These are phyloP conservation scores for Aegilops speltoides DNA, from an alignment of 176 grass and related monocot species.

Conservation along the genomic window DNA sequence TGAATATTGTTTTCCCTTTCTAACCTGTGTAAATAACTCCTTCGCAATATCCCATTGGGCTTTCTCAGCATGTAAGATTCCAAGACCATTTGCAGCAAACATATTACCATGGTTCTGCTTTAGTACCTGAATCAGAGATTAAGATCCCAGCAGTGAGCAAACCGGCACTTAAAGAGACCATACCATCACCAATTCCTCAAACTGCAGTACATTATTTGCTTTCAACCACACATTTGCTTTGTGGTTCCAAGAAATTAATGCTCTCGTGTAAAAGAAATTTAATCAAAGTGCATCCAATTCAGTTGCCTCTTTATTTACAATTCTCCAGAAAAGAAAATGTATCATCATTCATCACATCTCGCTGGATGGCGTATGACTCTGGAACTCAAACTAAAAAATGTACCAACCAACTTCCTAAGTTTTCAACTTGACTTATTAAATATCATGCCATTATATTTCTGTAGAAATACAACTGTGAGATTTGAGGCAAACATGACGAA, in stretches of 20 bases:
- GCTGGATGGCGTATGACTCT: no score
- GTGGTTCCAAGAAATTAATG: background rate
- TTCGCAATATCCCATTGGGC: slow-evolving; percentile 91
- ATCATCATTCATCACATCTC: no score
- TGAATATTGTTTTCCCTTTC: background rate
- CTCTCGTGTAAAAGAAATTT: background rate
- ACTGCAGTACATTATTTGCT: background rate
- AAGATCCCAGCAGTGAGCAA: slow-evolving; percentile 7
- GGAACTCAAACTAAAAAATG: no score
- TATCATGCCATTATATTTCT: no score
- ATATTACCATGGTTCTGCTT: slow-evolving; percentile 76
- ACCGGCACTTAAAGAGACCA: background rate
- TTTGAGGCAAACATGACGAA: no score
- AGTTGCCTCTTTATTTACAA: no score
- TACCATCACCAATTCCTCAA: background rate
- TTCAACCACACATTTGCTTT: background rate
- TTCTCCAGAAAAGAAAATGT: no score
- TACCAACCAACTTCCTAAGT: no score
- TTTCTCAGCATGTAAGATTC: slow-evolving; percentile 89
- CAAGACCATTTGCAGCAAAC: slow-evolving; percentile 96
- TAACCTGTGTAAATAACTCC: slow-evolving; percentile 96
- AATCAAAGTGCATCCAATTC: no score
- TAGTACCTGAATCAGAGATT: slow-evolving; percentile 57
- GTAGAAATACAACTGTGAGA: no score
- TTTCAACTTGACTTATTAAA: no score